Conservation (phyloP, 441 rosid species). For the Erodium moschatum region DNA sequence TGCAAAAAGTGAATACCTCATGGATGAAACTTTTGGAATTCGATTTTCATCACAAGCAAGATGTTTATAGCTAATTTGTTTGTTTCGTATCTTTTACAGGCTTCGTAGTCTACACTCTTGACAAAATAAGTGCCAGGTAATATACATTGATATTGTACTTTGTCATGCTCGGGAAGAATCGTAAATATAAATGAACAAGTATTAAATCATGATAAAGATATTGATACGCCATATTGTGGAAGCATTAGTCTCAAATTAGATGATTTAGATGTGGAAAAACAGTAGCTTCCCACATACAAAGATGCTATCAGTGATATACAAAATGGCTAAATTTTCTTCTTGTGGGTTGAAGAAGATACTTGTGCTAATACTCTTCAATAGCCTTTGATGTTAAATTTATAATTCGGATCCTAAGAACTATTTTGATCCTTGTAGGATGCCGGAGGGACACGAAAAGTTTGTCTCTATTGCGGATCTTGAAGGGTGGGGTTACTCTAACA, state of each 20-base stretch:
- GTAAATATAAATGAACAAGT: background rate
- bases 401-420: slow-evolving; percentile 5
- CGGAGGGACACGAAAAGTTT: slow-evolving; percentile 67
- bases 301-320: background rate
- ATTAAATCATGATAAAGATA: no score
- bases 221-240: no score
- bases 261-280: no score
- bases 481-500: slow-evolving; percentile 78
- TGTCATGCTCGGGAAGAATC: background rate
- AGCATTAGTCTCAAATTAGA: no score
- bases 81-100: slow-evolving; percentile 31
- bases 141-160: slow-evolving; percentile 1
- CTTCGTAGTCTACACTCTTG: slow-evolving; percentile 54
- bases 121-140: slow-evolving; percentile 61
- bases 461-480: slow-evolving; percentile 54
- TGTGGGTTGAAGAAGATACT: background rate
- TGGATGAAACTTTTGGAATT: no score
- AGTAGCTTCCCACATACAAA: no score
- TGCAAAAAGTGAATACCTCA: no score
- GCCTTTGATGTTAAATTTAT: background rate
- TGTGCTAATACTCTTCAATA: background rate
- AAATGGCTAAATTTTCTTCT: background rate
- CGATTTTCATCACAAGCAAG: background rate
- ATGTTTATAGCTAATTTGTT: background rate
- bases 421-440: slow-evolving; percentile 45